Base-by-base conservation (phyloP, 169 alveolate species). In the Plasmodium ovale region DNA sequence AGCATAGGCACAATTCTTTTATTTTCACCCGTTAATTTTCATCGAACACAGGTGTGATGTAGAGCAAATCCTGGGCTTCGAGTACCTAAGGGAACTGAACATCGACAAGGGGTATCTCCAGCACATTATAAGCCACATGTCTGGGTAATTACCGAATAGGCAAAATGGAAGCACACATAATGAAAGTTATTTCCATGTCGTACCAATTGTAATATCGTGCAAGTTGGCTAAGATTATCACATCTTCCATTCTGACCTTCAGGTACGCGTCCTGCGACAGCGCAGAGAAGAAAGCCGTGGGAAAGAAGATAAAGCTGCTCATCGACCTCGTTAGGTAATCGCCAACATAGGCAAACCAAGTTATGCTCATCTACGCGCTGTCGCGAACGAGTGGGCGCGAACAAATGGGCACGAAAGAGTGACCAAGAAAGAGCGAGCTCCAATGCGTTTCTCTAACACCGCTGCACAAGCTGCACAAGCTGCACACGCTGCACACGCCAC, bases 191-290 rank as follows among this genome's bases (percentile, higher is more conserved):
- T 2, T 16, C 27, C 12, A 5, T 6, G 7, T 5, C 16, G 2
- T 10, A 39, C 72, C 53, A 12, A 29, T 44, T 47, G 6, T 2
- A 16, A 37, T 23, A 1, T 64, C 16, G n/a, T n/a, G n/a, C n/a
- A n/a, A n/a, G n/a, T n/a, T n/a, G n/a, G n/a, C n/a, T n/a, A n/a
- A n/a, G n/a, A n/a, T n/a, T n/a, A n/a, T n/a, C n/a, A n/a, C n/a
- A n/a, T n/a, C 53, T 5, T 21, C 53, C 25, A 6, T 39, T 39
- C 10, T 16, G n/a, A 44, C 0, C n/a, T 44, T 25, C 47, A 73
- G 87, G 2, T 73, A 73, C 31, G 73, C 73, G 6, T 73, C 87
- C 23, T 59, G 72, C 39, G 68, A 58, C 14, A 60, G 37, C 72
- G 29, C 5, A 27, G 37, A 2, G 16, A 73, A 73, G 33, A 56